Evolutionary conservation across 352 stramenopile species (phyloP).

Genomic region (Pythium dissimile): DNA sequence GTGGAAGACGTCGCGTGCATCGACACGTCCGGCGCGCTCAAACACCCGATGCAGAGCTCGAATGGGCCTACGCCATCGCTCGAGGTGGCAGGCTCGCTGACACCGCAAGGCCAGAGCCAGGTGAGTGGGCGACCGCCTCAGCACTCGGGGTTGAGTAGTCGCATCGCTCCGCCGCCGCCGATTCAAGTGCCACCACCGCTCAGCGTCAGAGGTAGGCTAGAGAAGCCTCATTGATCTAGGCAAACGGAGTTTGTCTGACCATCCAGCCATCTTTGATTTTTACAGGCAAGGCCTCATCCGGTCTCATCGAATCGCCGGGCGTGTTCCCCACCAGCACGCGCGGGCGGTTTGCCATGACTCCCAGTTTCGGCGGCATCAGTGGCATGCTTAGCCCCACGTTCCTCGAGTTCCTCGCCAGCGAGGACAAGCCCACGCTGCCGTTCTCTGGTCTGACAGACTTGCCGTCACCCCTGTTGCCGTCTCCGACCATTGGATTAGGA

Average conservation of each 20-base stretch:
- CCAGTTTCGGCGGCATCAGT: constrained; percentile 19
- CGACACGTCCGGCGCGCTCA: constrained; percentile 40
- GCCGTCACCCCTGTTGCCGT: constrained; percentile 40
- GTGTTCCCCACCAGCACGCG: constrained; percentile 16
- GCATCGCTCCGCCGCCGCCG: constrained; percentile 56
- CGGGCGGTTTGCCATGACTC: constrained; percentile 15
- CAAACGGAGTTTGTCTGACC: too few species aligned
- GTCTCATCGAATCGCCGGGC: constrained; percentile 22
- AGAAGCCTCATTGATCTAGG: neutral
- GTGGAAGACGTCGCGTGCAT: constrained; percentile 69
- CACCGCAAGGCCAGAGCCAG: neutral
- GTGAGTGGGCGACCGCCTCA: constrained; percentile 1
- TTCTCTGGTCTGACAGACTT: constrained; percentile 33
- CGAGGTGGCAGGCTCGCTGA: too few species aligned
- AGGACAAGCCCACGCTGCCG: constrained; percentile 49
- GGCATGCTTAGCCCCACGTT: constrained; percentile 76
- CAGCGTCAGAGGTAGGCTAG: constrained; percentile 6
- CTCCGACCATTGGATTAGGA: constrained; percentile 16
- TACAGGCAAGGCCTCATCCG: neutral
- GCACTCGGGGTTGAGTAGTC: constrained; percentile 35
- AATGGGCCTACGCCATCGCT: too few species aligned
- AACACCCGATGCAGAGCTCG: too few species aligned
- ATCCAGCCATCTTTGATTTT: too few species aligned
- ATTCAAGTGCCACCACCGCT: constrained; percentile 43
- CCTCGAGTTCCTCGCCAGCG: constrained; percentile 64